Conservation (phyloP, 2,329 filamentous ascomycete genomes). For the Aulographum hederae region DNA sequence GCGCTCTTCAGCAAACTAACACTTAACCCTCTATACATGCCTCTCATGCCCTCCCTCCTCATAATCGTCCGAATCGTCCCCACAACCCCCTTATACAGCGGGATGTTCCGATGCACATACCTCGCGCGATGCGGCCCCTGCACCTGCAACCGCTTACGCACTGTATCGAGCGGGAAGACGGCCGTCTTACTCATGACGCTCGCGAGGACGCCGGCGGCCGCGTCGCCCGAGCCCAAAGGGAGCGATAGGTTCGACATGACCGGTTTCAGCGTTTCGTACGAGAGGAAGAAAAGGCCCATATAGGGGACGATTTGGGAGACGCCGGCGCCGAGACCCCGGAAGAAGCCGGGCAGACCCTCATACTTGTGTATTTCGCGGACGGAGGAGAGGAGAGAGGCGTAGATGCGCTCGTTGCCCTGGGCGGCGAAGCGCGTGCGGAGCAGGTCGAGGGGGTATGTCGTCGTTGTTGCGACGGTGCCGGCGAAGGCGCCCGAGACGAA, state of each 20-base stretch:
- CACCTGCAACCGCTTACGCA: constrained; percentile 84
- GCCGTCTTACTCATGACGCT: constrained; percentile 71
- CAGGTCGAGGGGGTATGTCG: constrained; percentile 85
- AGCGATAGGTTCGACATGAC: constrained; percentile 24
- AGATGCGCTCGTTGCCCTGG: constrained; percentile 67
- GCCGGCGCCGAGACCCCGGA: constrained; percentile 66
- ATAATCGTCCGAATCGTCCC: constrained; percentile 52
- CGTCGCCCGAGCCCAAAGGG: constrained; percentile 60
- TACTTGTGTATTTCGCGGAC: constrained; percentile 52
- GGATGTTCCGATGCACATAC: constrained; percentile 79
- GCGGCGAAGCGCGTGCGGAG: constrained; percentile 92
- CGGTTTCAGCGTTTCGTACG: constrained; percentile 57
- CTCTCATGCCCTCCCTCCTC: constrained; percentile 53
- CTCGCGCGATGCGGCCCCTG: constrained; percentile 67
- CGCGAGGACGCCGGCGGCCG: constrained; percentile 61
- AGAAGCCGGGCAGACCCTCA: constrained; percentile 69
- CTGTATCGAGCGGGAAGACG: constrained; percentile 84
- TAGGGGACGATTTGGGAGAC: constrained; percentile 82
- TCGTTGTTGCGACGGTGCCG: constrained; percentile 62
- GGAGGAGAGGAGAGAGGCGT: constrained; percentile 50
- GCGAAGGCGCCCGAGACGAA: constrained; percentile 73
- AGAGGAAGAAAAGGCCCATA: constrained; percentile 91
- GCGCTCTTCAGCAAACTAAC: constrained; percentile 87
- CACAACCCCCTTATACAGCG: constrained; percentile 55
- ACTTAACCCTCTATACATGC: constrained; percentile 72